Evolutionary conservation across 164 flowering plant species (phyloP).

Genomic region (Piper betle): DNA sequence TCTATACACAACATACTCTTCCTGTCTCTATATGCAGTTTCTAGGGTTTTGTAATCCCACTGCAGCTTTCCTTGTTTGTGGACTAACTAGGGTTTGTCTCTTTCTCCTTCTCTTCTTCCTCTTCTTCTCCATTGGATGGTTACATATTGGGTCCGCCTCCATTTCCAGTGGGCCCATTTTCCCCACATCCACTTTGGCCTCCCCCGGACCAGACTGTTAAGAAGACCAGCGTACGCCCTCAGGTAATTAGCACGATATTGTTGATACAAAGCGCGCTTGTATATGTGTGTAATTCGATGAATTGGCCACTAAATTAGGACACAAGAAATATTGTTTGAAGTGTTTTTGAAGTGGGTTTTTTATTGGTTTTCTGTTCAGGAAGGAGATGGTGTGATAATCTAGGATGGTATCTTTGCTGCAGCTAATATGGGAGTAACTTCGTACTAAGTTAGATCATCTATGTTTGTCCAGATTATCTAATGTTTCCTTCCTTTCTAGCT

Average conservation of each 20-base stretch:
- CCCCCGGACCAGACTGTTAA: slow-evolving; percentile 72
- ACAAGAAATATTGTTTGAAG: no score
- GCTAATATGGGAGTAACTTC: slow-evolving; percentile 78
- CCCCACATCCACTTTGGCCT: slow-evolving; percentile 98
- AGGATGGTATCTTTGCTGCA: slow-evolving; percentile 61
- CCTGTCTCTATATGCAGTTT: background rate
- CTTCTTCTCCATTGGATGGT: background rate
- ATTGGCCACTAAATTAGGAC: no score
- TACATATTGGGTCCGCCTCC: slow-evolving; percentile 13
- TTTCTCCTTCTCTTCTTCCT: background rate
- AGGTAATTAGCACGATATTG: no score
- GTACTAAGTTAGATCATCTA: slow-evolving; percentile 31
- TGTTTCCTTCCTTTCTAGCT: background rate
- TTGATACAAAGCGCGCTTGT: no score
- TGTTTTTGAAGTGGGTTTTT: background rate
- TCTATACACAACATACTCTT: slow-evolving; percentile 9
- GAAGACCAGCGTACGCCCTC: slow-evolving; percentile 56
- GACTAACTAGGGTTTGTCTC: slow-evolving; percentile 12
- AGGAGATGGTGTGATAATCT: slow-evolving; percentile 61
- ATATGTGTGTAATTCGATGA: no score
- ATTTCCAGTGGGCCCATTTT: slow-evolving; percentile 92
- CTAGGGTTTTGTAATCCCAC: slow-evolving; percentile 6
- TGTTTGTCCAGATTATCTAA: background rate
- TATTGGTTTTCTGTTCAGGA: slow-evolving; percentile 27
- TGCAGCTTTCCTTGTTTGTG: slow-evolving; percentile 1